Evolutionary conservation across 352 stramenopile genomes (phyloP).

Genomic region (Pythium volutum): DNA sequence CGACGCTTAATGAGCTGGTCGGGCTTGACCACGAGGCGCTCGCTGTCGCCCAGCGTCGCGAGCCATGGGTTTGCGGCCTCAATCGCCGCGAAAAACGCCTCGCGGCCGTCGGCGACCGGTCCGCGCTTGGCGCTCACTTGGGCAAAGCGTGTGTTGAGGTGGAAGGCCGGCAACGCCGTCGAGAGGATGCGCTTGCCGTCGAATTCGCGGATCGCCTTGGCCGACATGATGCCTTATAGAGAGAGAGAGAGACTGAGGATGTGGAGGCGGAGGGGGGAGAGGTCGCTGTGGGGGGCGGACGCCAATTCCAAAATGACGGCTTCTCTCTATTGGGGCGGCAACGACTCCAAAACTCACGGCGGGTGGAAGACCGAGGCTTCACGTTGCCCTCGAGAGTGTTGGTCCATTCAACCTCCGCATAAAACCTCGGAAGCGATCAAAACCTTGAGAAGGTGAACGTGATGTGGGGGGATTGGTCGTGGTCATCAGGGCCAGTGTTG

Average conservation of each 20-base stretch:
- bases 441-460: not conserved
- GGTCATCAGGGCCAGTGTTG: slow-evolving; percentile 8
- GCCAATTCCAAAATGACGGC: slow-evolving; percentile 23
- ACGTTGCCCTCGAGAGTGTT: slow-evolving; percentile 13
- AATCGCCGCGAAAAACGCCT: slow-evolving; percentile 67
- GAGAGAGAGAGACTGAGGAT: not conserved
- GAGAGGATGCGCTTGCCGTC: slow-evolving; percentile 94
- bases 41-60: slow-evolving; percentile 44
- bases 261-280: no score
- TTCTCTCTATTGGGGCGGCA: no score
- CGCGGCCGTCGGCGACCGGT: slow-evolving; percentile 19
- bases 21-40: slow-evolving; percentile 95
- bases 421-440: slow-evolving; percentile 7
- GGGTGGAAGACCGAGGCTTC: no score
- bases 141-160: slow-evolving; percentile 73
- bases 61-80: slow-evolving; percentile 86
- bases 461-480: slow-evolving; percentile 8
- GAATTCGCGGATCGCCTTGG: slow-evolving; percentile 95
- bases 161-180: slow-evolving; percentile 70
- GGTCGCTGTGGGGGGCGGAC: slow-evolving; percentile 8
- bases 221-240: slow-evolving; percentile 75
- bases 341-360: no score
- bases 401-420: slow-evolving; percentile 19
- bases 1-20: slow-evolving; percentile 98
- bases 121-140: slow-evolving; percentile 48